These are phyloP conservation scores for Schizopora paradoxa DNA, from an alignment of 1,284 basidiomycete genomes.

Conservation along the genomic window DNA sequence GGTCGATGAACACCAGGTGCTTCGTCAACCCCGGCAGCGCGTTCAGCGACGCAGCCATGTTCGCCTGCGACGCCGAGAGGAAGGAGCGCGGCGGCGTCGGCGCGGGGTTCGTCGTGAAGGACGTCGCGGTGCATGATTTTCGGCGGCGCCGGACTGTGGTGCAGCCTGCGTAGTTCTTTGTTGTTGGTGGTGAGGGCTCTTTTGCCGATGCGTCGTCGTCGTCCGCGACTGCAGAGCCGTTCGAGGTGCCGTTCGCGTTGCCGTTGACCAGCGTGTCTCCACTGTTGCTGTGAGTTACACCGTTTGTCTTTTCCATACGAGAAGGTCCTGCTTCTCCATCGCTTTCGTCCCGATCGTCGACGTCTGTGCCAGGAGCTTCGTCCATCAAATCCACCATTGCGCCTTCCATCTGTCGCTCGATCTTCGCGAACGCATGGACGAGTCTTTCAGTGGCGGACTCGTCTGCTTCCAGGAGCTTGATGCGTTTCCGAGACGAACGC, in stretches of 20 bases:
- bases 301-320: conserved; percentile 21
- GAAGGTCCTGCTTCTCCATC: conserved; percentile 34
- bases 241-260: neutral
- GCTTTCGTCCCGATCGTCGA: neutral
- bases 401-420: conserved; percentile 10
- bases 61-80: conserved; percentile 49
- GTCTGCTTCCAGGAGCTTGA: conserved; percentile 22
- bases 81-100: conserved; percentile 39
- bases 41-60: conserved; percentile 52
- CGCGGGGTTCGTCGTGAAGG: conserved; percentile 54
- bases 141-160: conserved; percentile 39
- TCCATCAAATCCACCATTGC: conserved; percentile 15
- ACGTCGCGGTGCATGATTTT: too few relatives aligned
- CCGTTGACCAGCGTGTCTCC: neutral
- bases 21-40: conserved; percentile 61
- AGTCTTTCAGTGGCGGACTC: conserved; percentile 13
- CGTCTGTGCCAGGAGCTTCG: conserved; percentile 3
- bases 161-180: neutral
- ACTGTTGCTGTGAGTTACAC: neutral
- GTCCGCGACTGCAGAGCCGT: neutral
- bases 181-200: neutral
- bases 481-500: conserved; percentile 22
- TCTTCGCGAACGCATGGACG: conserved; percentile 13
- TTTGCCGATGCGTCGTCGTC: conserved; percentile 22
- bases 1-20: conserved; percentile 55